phyloP scores from a whole-genome alignment of 495 filamentous ascomycete genomes.

The Aspergillus carlsbadensis region DNA sequence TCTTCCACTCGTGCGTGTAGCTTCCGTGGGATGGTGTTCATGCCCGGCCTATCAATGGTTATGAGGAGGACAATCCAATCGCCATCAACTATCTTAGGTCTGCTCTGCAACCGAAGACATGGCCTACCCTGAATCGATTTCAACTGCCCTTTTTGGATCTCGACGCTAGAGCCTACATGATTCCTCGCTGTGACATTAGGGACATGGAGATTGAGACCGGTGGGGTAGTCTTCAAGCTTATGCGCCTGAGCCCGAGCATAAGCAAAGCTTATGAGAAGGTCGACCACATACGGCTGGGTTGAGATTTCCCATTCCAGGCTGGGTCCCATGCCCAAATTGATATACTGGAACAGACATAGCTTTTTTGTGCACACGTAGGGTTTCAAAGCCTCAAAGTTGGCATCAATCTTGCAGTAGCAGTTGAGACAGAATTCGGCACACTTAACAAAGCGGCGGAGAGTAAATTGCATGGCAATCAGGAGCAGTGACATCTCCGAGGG shows the following conservation, averaged over 20 bases:
- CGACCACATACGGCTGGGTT: conserved; percentile 79
- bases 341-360: conserved; percentile 89
- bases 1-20: conserved; percentile 9
- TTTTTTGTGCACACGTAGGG: conserved; percentile 83
- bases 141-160: neutral
- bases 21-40: neutral
- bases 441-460: conserved; percentile 73
- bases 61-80: conserved; percentile 54
- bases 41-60: neutral
- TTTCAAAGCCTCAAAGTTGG: conserved; percentile 79
- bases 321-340: conserved; percentile 82
- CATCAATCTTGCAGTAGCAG: conserved; percentile 72
- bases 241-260: conserved; percentile 56
- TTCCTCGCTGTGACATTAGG: conserved; percentile 33
- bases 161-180: neutral
- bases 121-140: neutral
- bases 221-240: conserved; percentile 61
- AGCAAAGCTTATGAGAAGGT: conserved; percentile 81
- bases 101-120: conserved; percentile 33
- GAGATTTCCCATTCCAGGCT: conserved; percentile 83
- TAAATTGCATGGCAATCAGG: conserved; percentile 76
- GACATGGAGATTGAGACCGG: conserved; percentile 67
- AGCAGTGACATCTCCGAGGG: conserved; percentile 55
- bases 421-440: conserved; percentile 88
- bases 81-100: conserved; percentile 41